Evolutionary conservation across 2,329 filamentous ascomycete genomes (phyloP), one percentile per base, ranked within the genome.

Genomic region (Diaporthe capsici): DNA sequence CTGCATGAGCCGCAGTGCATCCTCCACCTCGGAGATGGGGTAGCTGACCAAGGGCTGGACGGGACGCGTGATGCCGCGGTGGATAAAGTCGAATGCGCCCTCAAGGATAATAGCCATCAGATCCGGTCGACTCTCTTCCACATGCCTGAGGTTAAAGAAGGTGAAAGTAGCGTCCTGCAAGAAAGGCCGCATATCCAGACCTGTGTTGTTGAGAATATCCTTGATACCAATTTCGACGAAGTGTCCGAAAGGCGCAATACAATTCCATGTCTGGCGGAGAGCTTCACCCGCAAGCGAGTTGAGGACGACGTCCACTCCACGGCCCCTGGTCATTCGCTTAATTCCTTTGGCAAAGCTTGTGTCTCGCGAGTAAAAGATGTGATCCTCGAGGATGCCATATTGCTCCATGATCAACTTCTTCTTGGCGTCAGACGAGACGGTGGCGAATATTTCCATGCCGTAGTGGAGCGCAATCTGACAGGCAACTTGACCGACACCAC

Each of bases 1-100:
- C 74, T 77, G 75, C 75, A 88, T 84, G 34, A 82, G 79, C 3
- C 84, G 81, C 75, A 88, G 85, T 0, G 84, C 84, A 0, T 82
- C 78, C 10, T 81, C 80, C 1, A 86, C 79, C 3, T 81, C 63
- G 10, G n/a, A 20, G 3, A 74, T 28, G 22, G 60, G 61, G 75
- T 79, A 72, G 60, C 51, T 12, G 76, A 79, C 75, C 15, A 81
- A 47, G 34, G 79, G 74, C 13, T 60, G 12, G 47, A 77, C 74
- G 2, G 57, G 39, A 12, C 31, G 34, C 7, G 60, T 57, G 20
- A 37, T n/a, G 9, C 55, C 55, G 6, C 47, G 20, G 13, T 53
- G 42, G 3, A 72, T n/a, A 7, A 73, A 31, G 7, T 44, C 49
- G 13, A 57, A 42, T 7, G 53, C 22, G 4, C 39, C 49, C 2